Base-by-base conservation (phyloP, 176 grass and related monocot genomes). In the Zizania latifolia region DNA sequence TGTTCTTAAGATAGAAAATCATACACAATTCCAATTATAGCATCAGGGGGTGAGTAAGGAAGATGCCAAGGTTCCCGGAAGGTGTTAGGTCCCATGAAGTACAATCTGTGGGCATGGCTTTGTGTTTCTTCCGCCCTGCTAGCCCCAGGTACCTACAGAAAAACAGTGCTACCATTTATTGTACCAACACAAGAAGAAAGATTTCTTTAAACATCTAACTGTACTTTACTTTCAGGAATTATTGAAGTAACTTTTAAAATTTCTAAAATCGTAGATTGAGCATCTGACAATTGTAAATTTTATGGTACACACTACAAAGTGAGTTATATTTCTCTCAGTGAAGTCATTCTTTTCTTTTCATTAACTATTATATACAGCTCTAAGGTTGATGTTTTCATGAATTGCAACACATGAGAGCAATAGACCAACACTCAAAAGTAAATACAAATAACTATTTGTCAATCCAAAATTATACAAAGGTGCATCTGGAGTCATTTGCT, bases 21-120 rank as follows among this genome's bases (percentile, higher is more conserved):
- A 65, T 98, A 98, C 95, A 98, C 95, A 65, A 98, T 94, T 86
- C 89, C 91, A 51, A 98, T 98, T 94, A 98, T 94, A 26, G 91
- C 81, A 84, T 98, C 92, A 61, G 86, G 95, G 45, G 95, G 95
- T 76, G 95, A 98, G 75, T 98, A 98, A 29, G 91, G 91, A 58
- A 98, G 91, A 94, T 98, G 95, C 91, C 95, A 98, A 14, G 91
- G 91, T 80, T 98, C 95, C 74, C 89, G 83, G 71, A 98, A 98
- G 48, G 95, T 94, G 83, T 94, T 98, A 70, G 95, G 92, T 56
- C 95, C 95, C 95, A 98, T 98, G 84, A 98, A 98, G 71, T 98
- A 92, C 81, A 98, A 85, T 85, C 95, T 94, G 50, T 98, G 95
- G 13, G 86, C 91, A 88, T 98, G 95, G 67, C 95, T 94, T 79